Percentiles rank a stretch among this genome's conserved stretches.
Conservation (phyloP, 768 basidiomycete genomes). For the Pleurotus tuber-regium region DNA sequence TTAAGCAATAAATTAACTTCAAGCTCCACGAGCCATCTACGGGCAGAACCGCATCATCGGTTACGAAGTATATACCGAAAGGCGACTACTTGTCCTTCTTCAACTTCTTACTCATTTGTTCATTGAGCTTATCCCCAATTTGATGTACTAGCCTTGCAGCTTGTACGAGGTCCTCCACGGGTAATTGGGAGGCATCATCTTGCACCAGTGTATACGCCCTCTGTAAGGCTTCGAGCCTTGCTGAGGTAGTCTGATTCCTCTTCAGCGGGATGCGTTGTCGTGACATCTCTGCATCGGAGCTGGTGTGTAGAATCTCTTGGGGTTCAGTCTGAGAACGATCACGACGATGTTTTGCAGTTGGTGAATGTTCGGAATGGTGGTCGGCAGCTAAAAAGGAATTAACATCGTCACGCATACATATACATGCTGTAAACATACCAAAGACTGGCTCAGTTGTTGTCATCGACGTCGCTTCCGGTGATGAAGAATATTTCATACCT, state of each 20-base stretch:
- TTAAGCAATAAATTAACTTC: too few relatives aligned
- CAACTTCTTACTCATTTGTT: slow-evolving; percentile 40
- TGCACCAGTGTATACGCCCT: slow-evolving; percentile 41
- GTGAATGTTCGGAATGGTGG: too few relatives aligned
- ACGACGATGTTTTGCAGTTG: neutral
- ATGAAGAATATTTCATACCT: neutral
- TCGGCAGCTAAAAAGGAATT: too few relatives aligned
- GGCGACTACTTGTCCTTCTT: too few relatives aligned
- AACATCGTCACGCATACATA: too few relatives aligned
- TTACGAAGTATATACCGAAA: too few relatives aligned
- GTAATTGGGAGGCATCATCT: slow-evolving; percentile 45
- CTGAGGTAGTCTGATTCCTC: slow-evolving; percentile 37
- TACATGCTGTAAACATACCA: neutral
- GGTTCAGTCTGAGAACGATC: slow-evolving; percentile 10
- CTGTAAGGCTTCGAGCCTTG: slow-evolving; percentile 41
- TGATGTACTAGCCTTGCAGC: slow-evolving; percentile 43
- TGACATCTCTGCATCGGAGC: slow-evolving; percentile 12
- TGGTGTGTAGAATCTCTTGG: neutral
- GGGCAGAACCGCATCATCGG: too few relatives aligned
- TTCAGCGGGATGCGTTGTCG: slow-evolving; percentile 22
- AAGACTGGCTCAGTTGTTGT: neutral
- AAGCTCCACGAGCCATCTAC: too few relatives aligned
- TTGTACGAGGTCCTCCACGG: slow-evolving; percentile 45
- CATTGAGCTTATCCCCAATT: slow-evolving; percentile 44
- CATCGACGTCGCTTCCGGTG: neutral